Evolutionary conservation across 441 rosid species (phyloP), one percentile per base, ranked within the genome.

Genomic region (Viola pubescens): DNA sequence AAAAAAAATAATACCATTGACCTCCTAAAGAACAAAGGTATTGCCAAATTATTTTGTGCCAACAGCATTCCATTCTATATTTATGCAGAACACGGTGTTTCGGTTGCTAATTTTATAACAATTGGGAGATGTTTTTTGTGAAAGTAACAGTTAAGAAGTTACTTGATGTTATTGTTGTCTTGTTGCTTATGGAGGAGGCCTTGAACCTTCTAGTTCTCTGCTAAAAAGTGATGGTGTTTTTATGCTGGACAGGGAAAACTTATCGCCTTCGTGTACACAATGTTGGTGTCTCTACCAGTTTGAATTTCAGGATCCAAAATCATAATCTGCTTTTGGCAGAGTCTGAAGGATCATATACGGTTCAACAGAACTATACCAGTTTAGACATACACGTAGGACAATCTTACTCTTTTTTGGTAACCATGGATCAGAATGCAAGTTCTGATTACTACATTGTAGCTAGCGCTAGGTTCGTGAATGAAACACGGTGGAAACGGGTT

Each of bases 321-420:
- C 98, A 94, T 47, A 89, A 94, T 72, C 75, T 94, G 58, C 86
- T 86, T 59, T 71, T 94, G 60, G 96, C 87, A 3, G 97, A 94
- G 66, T 59, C 94, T 0, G 97, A 94, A 75, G 98, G 98, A 67
- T 71, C 79, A 0, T 94, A 94, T 60, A 89, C 97, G 8, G 86
- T 80, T 63, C 98, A 88, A 61, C 97, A 89, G 68, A 94, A 94
- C 60, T 89, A 84, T 66, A 88, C 98, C 13, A 89, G 89, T 70
- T 83, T 94, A 72, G 98, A 94, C 70, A 88, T 94, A 58, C 97
- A 89, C 48, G 95, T 89, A 37, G 98, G 97, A 4, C 98, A 94
- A 56, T 78, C 98, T 12, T 94, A 72, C 73, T 86, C 97, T 0
- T 94, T 94, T 63, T 75, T 94, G 73, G 80, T 94, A 41, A 88